Percentiles rank a stretch among this genome's conserved stretches.
Evolutionary conservation across 306 rosid genomes (phyloP).

Genomic region (Lathyrus tuberosus): DNA sequence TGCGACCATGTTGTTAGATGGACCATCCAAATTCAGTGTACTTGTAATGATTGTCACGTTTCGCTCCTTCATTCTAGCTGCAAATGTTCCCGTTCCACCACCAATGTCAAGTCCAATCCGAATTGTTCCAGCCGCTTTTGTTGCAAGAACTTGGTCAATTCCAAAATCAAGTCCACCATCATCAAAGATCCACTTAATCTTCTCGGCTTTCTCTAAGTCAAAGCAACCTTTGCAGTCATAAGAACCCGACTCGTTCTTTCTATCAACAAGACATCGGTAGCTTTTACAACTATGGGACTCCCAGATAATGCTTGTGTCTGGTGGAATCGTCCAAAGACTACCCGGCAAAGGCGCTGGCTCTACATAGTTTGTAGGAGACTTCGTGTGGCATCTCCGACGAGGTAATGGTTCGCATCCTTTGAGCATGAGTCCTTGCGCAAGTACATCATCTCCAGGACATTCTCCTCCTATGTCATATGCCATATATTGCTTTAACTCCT

Average conservation of each 20-base stretch:
- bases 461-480: slow-evolving; percentile 52
- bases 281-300: slow-evolving; percentile 54
- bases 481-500: slow-evolving; percentile 51
- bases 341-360: slow-evolving; percentile 51
- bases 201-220: slow-evolving; percentile 50
- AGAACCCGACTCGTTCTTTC: slow-evolving; percentile 35
- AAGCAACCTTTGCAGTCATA: slow-evolving; percentile 51
- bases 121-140: slow-evolving; percentile 39
- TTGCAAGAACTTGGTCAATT: slow-evolving; percentile 48
- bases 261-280: slow-evolving; percentile 46
- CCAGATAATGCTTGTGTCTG: slow-evolving; percentile 50
- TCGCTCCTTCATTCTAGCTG: slow-evolving; percentile 53
- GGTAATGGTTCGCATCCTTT: slow-evolving; percentile 65
- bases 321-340: slow-evolving; percentile 52
- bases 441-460: slow-evolving; percentile 50
- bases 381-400: slow-evolving; percentile 54
- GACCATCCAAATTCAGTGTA: slow-evolving; percentile 54
- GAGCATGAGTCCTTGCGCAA: slow-evolving; percentile 49
- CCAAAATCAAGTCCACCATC: slow-evolving; percentile 51
- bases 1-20: slow-evolving; percentile 54
- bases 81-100: slow-evolving; percentile 56
- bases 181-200: slow-evolving; percentile 49
- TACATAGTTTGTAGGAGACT: slow-evolving; percentile 39
- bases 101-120: slow-evolving; percentile 61
- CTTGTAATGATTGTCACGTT: slow-evolving; percentile 56